These are phyloP conservation scores for Populus hybrid DNA, from an alignment of 441 rosid genomes.

Conservation along the genomic window DNA sequence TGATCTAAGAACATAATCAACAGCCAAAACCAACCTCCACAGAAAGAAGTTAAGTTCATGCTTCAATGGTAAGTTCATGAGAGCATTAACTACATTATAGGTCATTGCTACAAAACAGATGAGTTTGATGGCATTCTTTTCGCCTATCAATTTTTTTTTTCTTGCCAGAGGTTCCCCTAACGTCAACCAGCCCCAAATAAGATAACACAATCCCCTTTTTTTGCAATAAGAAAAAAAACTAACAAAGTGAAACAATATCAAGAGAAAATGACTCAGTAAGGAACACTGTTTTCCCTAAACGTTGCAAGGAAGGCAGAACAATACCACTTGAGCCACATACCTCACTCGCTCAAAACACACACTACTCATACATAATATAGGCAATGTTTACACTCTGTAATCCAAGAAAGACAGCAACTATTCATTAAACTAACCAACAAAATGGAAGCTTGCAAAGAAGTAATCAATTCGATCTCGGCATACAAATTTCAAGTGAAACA, in stretches of 20 bases:
- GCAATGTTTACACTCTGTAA: background rate
- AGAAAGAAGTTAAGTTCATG: background rate
- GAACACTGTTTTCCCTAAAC: background rate
- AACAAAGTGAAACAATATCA: background rate
- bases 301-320: background rate
- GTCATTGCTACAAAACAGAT: background rate
- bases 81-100: background rate
- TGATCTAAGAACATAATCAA: conserved; percentile 56
- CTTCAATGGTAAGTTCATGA: background rate
- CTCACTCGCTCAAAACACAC: background rate
- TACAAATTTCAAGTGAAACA: background rate
- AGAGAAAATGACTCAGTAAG: background rate
- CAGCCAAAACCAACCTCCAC: conserved; percentile 27
- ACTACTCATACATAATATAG: background rate
- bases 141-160: background rate
- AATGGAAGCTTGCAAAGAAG: background rate
- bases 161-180: background rate
- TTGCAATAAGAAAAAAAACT: background rate
- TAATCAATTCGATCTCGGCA: background rate
- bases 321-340: background rate
- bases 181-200: background rate
- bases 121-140: background rate
- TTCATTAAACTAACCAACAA: background rate
- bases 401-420: background rate
- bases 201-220: background rate